phyloP scores from a whole-genome alignment of 1,284 basidiomycete species.

The Ganoderma boninense region DNA sequence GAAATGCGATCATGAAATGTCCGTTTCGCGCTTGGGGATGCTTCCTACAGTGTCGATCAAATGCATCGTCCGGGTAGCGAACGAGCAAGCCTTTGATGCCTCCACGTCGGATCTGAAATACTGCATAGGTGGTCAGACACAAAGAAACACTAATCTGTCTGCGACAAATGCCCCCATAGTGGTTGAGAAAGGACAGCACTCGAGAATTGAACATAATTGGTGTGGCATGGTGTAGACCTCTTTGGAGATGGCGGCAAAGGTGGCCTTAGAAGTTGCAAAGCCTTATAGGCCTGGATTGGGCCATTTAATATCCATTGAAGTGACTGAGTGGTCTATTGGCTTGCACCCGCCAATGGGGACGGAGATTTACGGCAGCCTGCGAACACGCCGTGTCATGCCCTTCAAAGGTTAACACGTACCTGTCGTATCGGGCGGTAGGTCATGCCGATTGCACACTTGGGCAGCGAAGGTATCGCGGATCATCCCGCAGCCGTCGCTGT shows the following conservation, averaged over 20 bases:
- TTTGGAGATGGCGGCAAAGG: too few species aligned
- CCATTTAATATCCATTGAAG: too few species aligned
- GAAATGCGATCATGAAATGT: conserved; percentile 27
- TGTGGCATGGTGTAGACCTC: too few species aligned
- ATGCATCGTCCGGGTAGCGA: conserved; percentile 32
- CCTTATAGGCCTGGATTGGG: too few species aligned
- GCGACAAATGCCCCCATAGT: too few species aligned
- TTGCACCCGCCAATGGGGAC: too few species aligned
- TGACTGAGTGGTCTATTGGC: too few species aligned
- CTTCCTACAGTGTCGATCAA: conserved; percentile 21
- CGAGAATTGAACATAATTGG: too few species aligned
- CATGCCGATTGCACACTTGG: conserved; percentile 24
- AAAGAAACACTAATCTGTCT: not conserved
- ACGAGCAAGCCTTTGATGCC: conserved; percentile 35
- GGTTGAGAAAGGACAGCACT: too few species aligned
- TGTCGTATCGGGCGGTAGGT: conserved; percentile 27
- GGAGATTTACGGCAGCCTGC: not conserved
- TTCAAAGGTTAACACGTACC: conserved; percentile 20
- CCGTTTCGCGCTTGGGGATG: not conserved
- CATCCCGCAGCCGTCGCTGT: conserved; percentile 37
- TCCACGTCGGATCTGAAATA: conserved; percentile 35
- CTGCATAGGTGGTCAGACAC: conserved; percentile 14
- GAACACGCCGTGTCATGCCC: not conserved
- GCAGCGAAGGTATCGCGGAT: conserved; percentile 33
- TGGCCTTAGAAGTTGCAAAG: too few species aligned